Conservation (phyloP, 148 eudicot species). For the Chenopodium quinoa region DNA sequence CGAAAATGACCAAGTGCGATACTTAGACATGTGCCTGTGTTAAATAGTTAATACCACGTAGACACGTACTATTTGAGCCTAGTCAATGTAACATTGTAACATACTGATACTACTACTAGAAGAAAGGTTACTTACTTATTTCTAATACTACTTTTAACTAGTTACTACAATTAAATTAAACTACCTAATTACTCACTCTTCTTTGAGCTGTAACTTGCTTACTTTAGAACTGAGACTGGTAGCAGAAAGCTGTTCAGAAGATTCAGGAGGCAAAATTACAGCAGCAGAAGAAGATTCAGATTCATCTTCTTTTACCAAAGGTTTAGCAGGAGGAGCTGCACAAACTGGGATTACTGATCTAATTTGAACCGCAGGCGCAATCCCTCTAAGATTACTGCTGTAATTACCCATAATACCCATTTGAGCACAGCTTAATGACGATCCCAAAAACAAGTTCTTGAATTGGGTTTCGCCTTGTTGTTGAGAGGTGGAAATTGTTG, state of each 20-base stretch:
- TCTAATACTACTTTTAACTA: neutral
- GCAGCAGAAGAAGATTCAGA: neutral
- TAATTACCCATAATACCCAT: conserved; percentile 30
- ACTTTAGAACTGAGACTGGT: conserved; percentile 21
- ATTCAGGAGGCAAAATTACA: no score
- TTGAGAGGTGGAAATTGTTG: neutral
- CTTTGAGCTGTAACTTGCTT: conserved; percentile 22
- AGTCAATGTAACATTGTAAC: conserved; percentile 6
- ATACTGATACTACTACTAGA: neutral
- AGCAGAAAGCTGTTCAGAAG: neutral
- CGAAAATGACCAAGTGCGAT: neutral
- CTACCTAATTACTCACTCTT: neutral
- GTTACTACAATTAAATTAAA: neutral
- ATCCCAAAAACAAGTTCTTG: conserved; percentile 25
- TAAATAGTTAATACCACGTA: neutral
- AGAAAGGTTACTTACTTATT: neutral
- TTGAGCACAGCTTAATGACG: conserved; percentile 22
- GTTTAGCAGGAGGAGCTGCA: conserved; percentile 35
- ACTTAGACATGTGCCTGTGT: conserved; percentile 6
- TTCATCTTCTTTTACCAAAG: neutral
- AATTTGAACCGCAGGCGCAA: conserved; percentile 46
- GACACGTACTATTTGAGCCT: neutral
- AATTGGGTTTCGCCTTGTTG: conserved; percentile 20
- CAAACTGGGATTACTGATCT: conserved; percentile 48
- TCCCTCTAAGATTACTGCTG: conserved; percentile 18